These are phyloP conservation scores for Helminthosporium solani DNA, from an alignment of 2,329 filamentous ascomycete species.

Conservation along the genomic window DNA sequence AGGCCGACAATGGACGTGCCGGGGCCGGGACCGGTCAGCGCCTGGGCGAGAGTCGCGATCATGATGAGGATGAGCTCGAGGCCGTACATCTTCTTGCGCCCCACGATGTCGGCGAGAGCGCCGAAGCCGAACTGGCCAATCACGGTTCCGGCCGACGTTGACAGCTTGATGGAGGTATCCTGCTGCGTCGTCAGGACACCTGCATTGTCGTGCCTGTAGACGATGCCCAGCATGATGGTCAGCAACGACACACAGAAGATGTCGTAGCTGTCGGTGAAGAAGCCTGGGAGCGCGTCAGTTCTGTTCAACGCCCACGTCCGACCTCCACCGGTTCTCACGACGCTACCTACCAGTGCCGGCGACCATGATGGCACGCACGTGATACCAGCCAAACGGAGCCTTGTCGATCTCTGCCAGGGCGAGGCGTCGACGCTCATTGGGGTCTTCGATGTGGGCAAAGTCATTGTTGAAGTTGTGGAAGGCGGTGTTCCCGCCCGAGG, in stretches of 20 bases:
- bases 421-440: constrained; percentile 75
- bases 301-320: too few relatives aligned
- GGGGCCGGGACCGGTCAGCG: constrained; percentile 36
- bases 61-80: constrained; percentile 45
- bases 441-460: constrained; percentile 64
- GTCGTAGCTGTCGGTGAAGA: constrained; percentile 81
- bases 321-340: too few relatives aligned
- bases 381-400: constrained; percentile 79
- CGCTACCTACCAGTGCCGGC: constrained; percentile 65
- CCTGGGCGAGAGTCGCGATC: constrained; percentile 41
- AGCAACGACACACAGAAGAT: constrained; percentile 55
- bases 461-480: constrained; percentile 65
- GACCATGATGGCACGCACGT: constrained; percentile 74
- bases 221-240: constrained; percentile 72
- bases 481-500: constrained; percentile 31
- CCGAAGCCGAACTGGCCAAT: constrained; percentile 75
- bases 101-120: constrained; percentile 66
- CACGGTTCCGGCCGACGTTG: constrained; percentile 81
- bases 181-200: constrained; percentile 60
- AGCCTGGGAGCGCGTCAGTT: too few relatives aligned
- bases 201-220: constrained; percentile 62
- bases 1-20: constrained; percentile 41
- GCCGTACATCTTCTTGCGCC: constrained; percentile 83
- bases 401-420: constrained; percentile 81
- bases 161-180: constrained; percentile 84